Conservation (phyloP, 23 red algal genomes). For the Chondrus crispus region DNA sequence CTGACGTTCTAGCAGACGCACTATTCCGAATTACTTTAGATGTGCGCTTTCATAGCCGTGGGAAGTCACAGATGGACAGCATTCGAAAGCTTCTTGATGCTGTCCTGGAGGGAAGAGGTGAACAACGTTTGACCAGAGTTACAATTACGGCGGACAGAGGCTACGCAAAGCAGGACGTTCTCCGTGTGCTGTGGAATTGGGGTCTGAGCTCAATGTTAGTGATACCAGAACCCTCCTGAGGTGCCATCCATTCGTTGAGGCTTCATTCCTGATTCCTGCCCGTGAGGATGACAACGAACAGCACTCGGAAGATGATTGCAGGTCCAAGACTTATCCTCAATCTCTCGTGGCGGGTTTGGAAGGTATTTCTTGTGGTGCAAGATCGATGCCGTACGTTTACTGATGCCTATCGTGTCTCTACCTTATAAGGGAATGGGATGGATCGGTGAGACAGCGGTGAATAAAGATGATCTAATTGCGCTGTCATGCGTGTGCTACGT, state of each 20-base stretch:
- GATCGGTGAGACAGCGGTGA: no score
- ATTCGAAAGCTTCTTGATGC: not conserved
- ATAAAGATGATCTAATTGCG: no score
- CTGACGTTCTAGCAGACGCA: conserved; percentile 7
- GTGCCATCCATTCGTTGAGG: not conserved
- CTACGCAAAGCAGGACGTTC: not conserved
- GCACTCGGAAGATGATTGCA: no score
- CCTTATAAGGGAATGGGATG: no score
- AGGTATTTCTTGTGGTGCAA: no score
- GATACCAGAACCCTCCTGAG: not conserved
- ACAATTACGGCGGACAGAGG: not conserved
- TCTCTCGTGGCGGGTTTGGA: no score
- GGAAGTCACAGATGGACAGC: not conserved
- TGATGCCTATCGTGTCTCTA: no score
- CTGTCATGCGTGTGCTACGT: no score
- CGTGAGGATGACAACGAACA: not conserved
- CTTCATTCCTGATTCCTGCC: not conserved
- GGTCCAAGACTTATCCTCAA: no score
- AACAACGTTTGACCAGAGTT: not conserved
- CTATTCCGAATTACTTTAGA: not conserved
- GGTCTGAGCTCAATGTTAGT: not conserved
- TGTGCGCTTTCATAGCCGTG: not conserved
- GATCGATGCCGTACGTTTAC: no score
- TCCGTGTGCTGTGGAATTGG: not conserved
- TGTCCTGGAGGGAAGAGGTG: not conserved